Conservation (phyloP, 805 yeast genomes). For the Lipomyces sp. region DNA sequence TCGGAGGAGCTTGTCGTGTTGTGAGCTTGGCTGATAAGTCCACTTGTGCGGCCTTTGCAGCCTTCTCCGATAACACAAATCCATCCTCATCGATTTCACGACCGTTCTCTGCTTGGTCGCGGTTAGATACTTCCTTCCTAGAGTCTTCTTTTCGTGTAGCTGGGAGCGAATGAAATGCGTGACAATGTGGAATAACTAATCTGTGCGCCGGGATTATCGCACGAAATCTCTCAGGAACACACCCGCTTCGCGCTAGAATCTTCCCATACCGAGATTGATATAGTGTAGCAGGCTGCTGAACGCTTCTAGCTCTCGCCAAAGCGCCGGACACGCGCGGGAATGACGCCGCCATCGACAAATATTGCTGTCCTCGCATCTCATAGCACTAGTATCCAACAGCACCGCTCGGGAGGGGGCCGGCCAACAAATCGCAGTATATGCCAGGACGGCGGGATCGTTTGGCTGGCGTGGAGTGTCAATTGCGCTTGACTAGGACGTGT, state of each 20-base stretch:
- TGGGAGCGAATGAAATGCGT: not conserved
- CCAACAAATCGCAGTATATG: not conserved
- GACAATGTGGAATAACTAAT: not conserved
- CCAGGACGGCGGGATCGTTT: not conserved
- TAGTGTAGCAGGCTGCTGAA: not conserved
- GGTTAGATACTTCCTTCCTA: not conserved
- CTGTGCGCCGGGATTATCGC: not conserved
- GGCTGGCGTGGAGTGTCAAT: not conserved
- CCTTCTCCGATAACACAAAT: slow-evolving; percentile 31
- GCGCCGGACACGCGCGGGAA: not conserved
- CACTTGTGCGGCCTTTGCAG: slow-evolving; percentile 36
- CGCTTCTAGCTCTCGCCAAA: not conserved
- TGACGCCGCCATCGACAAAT: not conserved
- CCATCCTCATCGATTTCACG: slow-evolving; percentile 9
- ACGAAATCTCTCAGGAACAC: not conserved
- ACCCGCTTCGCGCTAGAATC: not conserved
- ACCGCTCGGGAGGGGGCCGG: not conserved
- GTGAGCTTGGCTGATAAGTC: slow-evolving; percentile 37
- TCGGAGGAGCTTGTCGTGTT: slow-evolving; percentile 33
- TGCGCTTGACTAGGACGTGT: not conserved
- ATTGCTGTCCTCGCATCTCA: slow-evolving; percentile 5
- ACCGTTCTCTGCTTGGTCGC: slow-evolving; percentile 2
- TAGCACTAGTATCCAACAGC: not conserved
- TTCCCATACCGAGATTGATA: not conserved
- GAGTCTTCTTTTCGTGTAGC: not conserved